Conservation (phyloP, 106 monocot species). For the Acorus gramineus region DNA sequence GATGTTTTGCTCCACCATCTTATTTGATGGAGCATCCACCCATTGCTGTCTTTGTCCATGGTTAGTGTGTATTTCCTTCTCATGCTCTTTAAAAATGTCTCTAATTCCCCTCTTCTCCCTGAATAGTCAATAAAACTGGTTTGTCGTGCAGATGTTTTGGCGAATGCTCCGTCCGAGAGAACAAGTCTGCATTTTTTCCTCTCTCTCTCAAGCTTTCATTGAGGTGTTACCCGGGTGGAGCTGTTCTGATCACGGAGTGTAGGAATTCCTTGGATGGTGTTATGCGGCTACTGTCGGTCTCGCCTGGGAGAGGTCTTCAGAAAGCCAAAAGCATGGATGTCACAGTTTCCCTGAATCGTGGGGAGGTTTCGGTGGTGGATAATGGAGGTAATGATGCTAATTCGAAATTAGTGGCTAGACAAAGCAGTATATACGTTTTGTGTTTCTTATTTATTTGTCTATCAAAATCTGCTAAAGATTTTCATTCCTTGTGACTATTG, state of each 20-base stretch:
- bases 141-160: conserved; percentile 48
- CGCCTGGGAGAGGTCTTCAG: conserved; percentile 24
- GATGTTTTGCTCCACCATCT: conserved; percentile 83
- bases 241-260: conserved; percentile 45
- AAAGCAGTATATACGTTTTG: too few relatives aligned
- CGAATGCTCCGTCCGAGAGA: conserved; percentile 86
- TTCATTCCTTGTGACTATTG: too few relatives aligned
- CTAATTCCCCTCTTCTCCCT: not conserved
- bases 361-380: not conserved
- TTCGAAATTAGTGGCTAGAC: too few relatives aligned
- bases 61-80: conserved; percentile 16
- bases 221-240: conserved; percentile 94
- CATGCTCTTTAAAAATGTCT: too few relatives aligned
- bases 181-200: conserved; percentile 79
- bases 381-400: not conserved
- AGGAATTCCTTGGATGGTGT: conserved; percentile 50
- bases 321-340: conserved; percentile 16
- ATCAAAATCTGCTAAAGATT: too few relatives aligned
- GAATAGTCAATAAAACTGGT: not conserved
- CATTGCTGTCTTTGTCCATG: conserved; percentile 93
- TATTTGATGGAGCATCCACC: conserved; percentile 92
- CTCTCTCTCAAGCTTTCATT: conserved; percentile 76
- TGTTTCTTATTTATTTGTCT: too few relatives aligned
- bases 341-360: conserved; percentile 25
- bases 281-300: conserved; percentile 41